These are phyloP conservation scores for Metschnikowia anglica DNA, from an alignment of 805 yeast species.

Conservation along the genomic window DNA sequence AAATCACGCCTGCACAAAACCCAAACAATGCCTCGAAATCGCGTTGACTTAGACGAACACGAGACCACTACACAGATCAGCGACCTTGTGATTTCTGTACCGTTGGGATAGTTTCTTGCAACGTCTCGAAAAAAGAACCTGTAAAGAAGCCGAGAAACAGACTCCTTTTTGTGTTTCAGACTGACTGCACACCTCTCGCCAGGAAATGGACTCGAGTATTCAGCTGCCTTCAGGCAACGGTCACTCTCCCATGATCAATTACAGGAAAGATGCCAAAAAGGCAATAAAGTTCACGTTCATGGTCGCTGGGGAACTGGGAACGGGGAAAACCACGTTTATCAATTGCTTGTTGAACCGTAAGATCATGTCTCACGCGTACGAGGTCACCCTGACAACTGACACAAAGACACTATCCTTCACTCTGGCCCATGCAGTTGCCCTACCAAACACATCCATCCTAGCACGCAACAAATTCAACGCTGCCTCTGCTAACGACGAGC, in stretches of 20 bases:
- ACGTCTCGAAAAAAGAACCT: too few relatives aligned
- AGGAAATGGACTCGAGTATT: slow-evolving; percentile 22
- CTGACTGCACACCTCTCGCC: background rate
- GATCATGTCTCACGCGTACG: slow-evolving; percentile 59
- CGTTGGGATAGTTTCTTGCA: too few relatives aligned
- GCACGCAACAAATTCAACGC: slow-evolving; percentile 8
- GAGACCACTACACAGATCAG: too few relatives aligned
- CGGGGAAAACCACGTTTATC: slow-evolving; percentile 75
- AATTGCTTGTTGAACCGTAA: slow-evolving; percentile 64
- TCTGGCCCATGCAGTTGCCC: slow-evolving; percentile 52
- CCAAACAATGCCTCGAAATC: too few relatives aligned
- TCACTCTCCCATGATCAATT: slow-evolving; percentile 45
- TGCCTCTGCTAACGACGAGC: slow-evolving; percentile 35
- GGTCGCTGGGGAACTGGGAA: slow-evolving; percentile 63
- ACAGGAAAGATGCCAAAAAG: slow-evolving; percentile 67
- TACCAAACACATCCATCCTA: slow-evolving; percentile 73
- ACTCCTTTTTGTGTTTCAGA: background rate
- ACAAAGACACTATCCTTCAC: slow-evolving; percentile 57
- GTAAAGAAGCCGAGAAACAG: too few relatives aligned
- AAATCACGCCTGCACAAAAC: too few relatives aligned
- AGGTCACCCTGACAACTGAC: slow-evolving; percentile 26
- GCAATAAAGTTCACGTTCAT: slow-evolving; percentile 32
- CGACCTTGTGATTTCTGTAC: too few relatives aligned
- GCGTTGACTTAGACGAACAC: too few relatives aligned
- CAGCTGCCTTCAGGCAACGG: slow-evolving; percentile 29